Base-by-base conservation (phyloP, 139 green algal genomes). In the Coelastrella sp. region DNA sequence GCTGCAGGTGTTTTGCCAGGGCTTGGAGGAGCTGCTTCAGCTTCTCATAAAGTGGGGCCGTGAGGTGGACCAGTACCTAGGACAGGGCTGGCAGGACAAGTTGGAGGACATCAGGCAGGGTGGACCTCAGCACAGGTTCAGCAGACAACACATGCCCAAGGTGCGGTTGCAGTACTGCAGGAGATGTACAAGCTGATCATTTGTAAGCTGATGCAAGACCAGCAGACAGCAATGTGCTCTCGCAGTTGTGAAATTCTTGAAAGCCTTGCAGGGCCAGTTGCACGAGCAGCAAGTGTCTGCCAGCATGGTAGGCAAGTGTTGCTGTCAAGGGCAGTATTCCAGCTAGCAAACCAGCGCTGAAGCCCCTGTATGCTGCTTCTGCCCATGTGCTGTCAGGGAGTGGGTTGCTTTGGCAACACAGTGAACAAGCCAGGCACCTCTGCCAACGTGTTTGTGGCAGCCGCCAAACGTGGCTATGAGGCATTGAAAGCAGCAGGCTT, bases 1-100 rank as follows among this genome's bases (percentile, higher is more conserved):
- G 10, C 9, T 35, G 4, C 85, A 84, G 85, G 56, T 84, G 72
- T 89, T 61, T 22, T 84, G 57, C 76, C 82, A 78, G 19, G 92
- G 92, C 6, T 66, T 92, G 15, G 94, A 96, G 60, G 92, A 96
- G 84, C 87, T 66, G n/a, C 66, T 93, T 27, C 66, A 78, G 82
- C 86, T 96, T 57, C 22, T 25, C 24, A 75, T 76, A 7, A 90
- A 84, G 73, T 90, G 58, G 58, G 85, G 73, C 11, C n/a, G 12
- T 7, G 10, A 61, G n/a, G 59, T 84, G 20, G 6, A 78, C 9
- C 25, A 17, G 11, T 76, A 19, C 73, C n/a, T 78, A 6, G 85
- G 85, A 8, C 15, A 25, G 6, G 85, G 60, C 85, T 90, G 85
- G 85, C 12, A 78, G 85, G 9, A n/a, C 14, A 9, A 59, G 84